Evolutionary conservation across 1,284 basidiomycete genomes (phyloP).

Genomic region (Rhodofomes roseus): DNA sequence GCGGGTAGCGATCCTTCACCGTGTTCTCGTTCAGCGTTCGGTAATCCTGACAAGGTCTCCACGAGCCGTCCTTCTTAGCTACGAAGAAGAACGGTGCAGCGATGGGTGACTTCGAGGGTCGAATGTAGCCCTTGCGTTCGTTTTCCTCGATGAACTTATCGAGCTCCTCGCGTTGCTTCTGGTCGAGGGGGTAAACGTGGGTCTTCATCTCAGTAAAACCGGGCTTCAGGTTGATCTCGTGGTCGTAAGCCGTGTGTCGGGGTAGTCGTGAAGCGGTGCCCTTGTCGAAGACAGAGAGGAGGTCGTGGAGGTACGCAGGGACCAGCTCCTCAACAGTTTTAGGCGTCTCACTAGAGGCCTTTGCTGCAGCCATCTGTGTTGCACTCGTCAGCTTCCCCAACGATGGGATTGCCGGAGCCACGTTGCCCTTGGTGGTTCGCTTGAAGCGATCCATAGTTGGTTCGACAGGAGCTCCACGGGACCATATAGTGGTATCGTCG

Average conservation of each 20-base stretch:
- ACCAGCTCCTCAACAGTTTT: constrained; percentile 9
- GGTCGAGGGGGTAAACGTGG: constrained; percentile 22
- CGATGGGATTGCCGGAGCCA: too few species aligned
- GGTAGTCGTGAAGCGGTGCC: constrained; percentile 10
- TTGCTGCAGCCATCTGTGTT: too few species aligned
- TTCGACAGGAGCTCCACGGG: too few species aligned
- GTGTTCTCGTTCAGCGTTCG: constrained; percentile 23
- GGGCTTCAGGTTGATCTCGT: constrained; percentile 17
- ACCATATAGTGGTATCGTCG: too few species aligned
- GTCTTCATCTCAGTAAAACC: constrained; percentile 9
- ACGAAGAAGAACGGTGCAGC: constrained; percentile 35
- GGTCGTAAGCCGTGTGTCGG: constrained; percentile 12
- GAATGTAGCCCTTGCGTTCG: constrained; percentile 20
- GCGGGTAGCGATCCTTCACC: constrained; percentile 30
- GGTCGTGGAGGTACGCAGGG: constrained; percentile 11
- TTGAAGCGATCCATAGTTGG: too few species aligned
- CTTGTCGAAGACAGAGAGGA: constrained; percentile 13
- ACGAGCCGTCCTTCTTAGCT: constrained; percentile 36
- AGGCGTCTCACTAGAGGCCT: too few species aligned
- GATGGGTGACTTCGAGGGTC: constrained; percentile 23
- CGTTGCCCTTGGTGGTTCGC: too few species aligned
- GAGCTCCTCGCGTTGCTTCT: constrained; percentile 20
- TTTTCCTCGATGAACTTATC: constrained; percentile 29
- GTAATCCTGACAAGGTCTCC: too few species aligned
- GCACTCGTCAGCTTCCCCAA: too few species aligned